Conservation (phyloP, 805 yeast species). For the Candida multigemmis region DNA sequence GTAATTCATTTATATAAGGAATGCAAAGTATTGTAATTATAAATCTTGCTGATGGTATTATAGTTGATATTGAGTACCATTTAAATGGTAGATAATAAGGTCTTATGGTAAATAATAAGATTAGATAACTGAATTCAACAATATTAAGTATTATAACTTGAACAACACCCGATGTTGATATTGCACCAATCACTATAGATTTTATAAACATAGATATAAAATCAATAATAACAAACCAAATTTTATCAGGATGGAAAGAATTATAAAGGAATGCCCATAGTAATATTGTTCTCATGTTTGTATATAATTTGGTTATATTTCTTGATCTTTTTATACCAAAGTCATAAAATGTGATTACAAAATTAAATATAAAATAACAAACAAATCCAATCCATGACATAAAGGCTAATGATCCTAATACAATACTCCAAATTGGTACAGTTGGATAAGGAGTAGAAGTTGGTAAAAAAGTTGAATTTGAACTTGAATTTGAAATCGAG, state of each 20-base stretch:
- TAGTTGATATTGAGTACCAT: slow-evolving; percentile 21
- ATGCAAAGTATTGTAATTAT: slow-evolving; percentile 32
- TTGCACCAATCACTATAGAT: slow-evolving; percentile 33
- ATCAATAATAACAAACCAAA: slow-evolving; percentile 30
- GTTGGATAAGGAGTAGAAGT: not conserved
- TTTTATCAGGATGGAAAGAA: slow-evolving; percentile 32
- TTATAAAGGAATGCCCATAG: slow-evolving; percentile 39
- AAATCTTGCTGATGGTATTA: slow-evolving; percentile 28
- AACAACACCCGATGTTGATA: slow-evolving; percentile 34
- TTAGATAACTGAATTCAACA: slow-evolving; percentile 20
- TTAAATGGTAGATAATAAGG: slow-evolving; percentile 20
- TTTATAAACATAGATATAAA: slow-evolving; percentile 19
- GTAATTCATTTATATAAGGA: slow-evolving; percentile 29
- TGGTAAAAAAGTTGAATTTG: not conserved
- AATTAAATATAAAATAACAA: slow-evolving; percentile 15
- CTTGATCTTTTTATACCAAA: slow-evolving; percentile 8
- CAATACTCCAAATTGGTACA: slow-evolving; percentile 12
- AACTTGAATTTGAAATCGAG: slow-evolving; percentile 1
- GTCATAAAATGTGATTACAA: slow-evolving; percentile 11
- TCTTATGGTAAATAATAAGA: slow-evolving; percentile 10
- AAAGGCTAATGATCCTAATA: slow-evolving; percentile 21
- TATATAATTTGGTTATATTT: slow-evolving; percentile 27
- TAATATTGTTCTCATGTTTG: slow-evolving; percentile 37
- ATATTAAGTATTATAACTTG: slow-evolving; percentile 33
- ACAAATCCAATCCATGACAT: slow-evolving; percentile 12